These are phyloP conservation scores for Xylaria sp. DNA, from an alignment of 2,329 filamentous ascomycete genomes.

Conservation along the genomic window DNA sequence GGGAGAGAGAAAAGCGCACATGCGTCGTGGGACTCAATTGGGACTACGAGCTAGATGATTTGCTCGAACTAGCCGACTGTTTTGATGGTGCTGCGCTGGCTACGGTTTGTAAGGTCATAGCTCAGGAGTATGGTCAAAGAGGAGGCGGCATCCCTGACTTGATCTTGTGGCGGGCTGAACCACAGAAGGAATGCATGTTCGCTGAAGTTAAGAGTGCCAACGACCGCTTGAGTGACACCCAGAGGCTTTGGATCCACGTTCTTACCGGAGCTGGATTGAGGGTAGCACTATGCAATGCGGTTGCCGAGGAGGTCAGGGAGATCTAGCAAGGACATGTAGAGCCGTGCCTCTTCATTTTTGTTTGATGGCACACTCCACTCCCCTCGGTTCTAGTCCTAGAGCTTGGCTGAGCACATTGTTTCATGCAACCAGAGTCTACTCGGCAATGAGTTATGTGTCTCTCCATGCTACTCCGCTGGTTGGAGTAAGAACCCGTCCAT, in stretches of 20 bases:
- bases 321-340: conserved; percentile 39
- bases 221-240: conserved; percentile 94
- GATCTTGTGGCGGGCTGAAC: conserved; percentile 78
- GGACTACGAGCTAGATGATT: conserved; percentile 82
- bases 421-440: not conserved
- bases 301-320: conserved; percentile 63
- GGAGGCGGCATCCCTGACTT: conserved; percentile 92
- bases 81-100: conserved; percentile 85
- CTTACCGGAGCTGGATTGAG: conserved; percentile 84
- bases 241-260: conserved; percentile 96
- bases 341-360: conserved; percentile 2
- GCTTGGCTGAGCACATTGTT: not conserved
- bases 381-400: not conserved
- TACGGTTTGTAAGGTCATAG: conserved; percentile 90
- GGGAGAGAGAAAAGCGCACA: conserved; percentile 76
- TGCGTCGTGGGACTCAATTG: conserved; percentile 94
- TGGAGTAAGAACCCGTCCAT: not conserved
- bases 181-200: conserved; percentile 74
- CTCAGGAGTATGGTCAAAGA: conserved; percentile 89
- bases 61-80: conserved; percentile 81
- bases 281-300: conserved; percentile 81
- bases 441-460: not conserved
- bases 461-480: not conserved
- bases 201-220: conserved; percentile 85
- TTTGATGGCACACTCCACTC: conserved; percentile 1